Base-by-base conservation (phyloP, 2,329 filamentous ascomycete species). In the Elsinoe perseae region DNA sequence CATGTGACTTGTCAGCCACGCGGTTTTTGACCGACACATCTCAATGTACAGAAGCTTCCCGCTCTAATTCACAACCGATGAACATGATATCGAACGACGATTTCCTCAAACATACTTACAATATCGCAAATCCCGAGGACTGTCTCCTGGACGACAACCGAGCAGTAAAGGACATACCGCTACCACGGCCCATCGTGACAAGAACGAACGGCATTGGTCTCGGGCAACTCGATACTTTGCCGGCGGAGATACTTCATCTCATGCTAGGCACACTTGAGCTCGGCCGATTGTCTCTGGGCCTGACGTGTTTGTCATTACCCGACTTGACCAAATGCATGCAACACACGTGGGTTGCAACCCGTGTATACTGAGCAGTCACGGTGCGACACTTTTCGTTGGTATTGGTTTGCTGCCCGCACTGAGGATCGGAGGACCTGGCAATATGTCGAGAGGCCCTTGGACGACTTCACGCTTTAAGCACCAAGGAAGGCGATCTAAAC, bases 401-500 rank as follows among this genome's bases (percentile, higher is more conserved):
- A 10, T 40, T 40, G 2, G 20, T 21, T 8, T 40, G 20, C 12
- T 27, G 40, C n/a, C 4, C 9, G 28, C 54, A 52, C 36, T 56
- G 54, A 8, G 61, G 40, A 1, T 56, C 59, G 2, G 61, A 61
- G 8, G 70, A 73, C 46, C 40, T 72, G 5, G 28, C 23, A 4
- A 52, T 58, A 0, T 74, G 70, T 59, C 59, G 63, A 38, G 23
- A 16, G 5, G 57, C 58, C 14, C 58, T 74, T 18, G 14, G 14
- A n/a, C 61, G 59, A 54, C 60, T 74, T 54, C 72, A 75, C 59
- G 9, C 32, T 1, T 57, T 73, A 14, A 65, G 66, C 0, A 67
- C 73, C 34, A 61, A 64, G 56, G 69, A 73, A 59, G 68, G 68
- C 2, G 69, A 74, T 61, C 60, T 71, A 52, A 72, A 73, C 58